Conservation (phyloP, 2,329 filamentous ascomycete species). For the Teratosphaeria gauchensis region DNA sequence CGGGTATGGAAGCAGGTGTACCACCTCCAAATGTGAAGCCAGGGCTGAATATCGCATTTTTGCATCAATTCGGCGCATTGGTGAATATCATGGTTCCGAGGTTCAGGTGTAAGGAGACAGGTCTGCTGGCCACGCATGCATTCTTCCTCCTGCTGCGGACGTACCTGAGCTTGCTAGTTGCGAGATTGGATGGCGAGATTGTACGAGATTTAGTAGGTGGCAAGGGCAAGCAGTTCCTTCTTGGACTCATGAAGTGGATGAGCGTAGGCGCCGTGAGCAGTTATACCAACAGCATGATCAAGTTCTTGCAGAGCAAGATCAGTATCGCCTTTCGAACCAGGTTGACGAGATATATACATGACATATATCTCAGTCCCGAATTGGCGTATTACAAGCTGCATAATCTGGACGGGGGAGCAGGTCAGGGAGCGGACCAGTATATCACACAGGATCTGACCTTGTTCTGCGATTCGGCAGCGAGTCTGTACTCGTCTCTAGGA, state of each 20-base stretch:
- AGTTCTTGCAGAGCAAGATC: slow-evolving; percentile 94
- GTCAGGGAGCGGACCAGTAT: slow-evolving; percentile 87
- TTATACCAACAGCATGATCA: slow-evolving; percentile 98
- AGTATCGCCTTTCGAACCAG: slow-evolving; percentile 96
- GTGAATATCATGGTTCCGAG: slow-evolving; percentile 96
- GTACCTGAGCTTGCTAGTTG: slow-evolving; percentile 87
- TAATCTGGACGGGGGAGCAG: slow-evolving; percentile 86
- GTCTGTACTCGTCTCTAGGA: slow-evolving; percentile 90
- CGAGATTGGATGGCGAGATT: slow-evolving; percentile 87
- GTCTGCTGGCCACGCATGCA: slow-evolving; percentile 77
- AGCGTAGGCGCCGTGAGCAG: slow-evolving; percentile 87
- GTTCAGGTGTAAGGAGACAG: slow-evolving; percentile 93
- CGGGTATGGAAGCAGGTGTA: slow-evolving; percentile 55
- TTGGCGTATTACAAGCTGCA: slow-evolving; percentile 93
- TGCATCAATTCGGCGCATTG: slow-evolving; percentile 92
- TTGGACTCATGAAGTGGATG: slow-evolving; percentile 90
- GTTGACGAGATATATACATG: slow-evolving; percentile 91
- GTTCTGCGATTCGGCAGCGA: slow-evolving; percentile 87
- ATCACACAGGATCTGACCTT: slow-evolving; percentile 95
- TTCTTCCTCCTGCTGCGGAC: slow-evolving; percentile 85
- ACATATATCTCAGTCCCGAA: slow-evolving; percentile 88
- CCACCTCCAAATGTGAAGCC: slow-evolving; percentile 87
- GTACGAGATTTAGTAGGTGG: slow-evolving; percentile 93
- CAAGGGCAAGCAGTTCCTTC: slow-evolving; percentile 77
- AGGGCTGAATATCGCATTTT: slow-evolving; percentile 85